Base-by-base conservation (phyloP, 2,329 filamentous ascomycete species). In the Aureobasidium sp. region DNA sequence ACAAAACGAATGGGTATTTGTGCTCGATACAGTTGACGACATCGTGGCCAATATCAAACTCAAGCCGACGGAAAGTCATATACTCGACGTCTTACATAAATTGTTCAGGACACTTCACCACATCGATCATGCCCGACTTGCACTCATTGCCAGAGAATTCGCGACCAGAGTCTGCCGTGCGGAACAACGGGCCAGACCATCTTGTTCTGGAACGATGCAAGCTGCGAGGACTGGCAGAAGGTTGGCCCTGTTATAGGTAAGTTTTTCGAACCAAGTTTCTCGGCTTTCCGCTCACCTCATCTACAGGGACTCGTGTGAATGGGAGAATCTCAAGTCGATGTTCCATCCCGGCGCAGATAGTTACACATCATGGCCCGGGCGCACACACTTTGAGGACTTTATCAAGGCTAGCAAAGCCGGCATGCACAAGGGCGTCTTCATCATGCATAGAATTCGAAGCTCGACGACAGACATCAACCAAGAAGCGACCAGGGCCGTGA, bases 341-440 rank as follows among this genome's bases (percentile, higher is more conserved):
- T 81, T 81, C 68, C 77, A 80, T 64, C 73, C 75, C 0, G 72
- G 73, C 39, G 79, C 79, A 2, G 73, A 75, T 64, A 75, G 81
- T 37, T 81, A 80, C 68, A 81, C 79, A 0, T 79, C 79, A 12
- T 82, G 78, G 79, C 77, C 78, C 0, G 79, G 78, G 2, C 72
- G 75, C 7, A 76, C 76, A 0, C 66, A 70, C 15, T 73, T 74
- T 62, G 64, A 70, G 1, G 73, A 77, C 57, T 78, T 78, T 68
- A 77, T 78, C 49, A 65, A 66, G 5, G 72, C 67, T 3, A 76
- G 74, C 0, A 70, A 77, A 61, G 68, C 66, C 0, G 75, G 74
- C n/a, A 76, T 76, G 72, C 75, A 75, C 61, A 71, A 72, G 7
- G 76, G 76, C 2, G 74, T 71, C 27, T 77, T 77, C 65, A 77